Percentiles rank a stretch among this genome's conserved stretches.
Evolutionary conservation across 2,329 filamentous ascomycete genomes (phyloP).

Genomic region (Penicillium sp.): DNA sequence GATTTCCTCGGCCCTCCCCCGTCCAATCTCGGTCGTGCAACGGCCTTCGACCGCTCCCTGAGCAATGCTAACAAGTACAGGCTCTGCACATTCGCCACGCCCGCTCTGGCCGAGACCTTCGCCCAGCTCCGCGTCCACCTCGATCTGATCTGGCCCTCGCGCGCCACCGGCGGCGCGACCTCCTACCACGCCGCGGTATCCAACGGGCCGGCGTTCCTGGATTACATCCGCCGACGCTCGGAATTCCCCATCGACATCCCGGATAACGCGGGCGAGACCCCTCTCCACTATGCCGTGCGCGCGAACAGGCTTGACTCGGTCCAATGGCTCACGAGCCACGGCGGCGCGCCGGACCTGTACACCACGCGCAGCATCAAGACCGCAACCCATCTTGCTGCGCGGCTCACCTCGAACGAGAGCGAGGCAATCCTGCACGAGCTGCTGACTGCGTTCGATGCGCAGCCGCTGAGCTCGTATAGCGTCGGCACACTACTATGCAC

Average conservation of each 20-base stretch:
- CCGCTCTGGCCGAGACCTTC: neutral
- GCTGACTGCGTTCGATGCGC: too few relatives aligned
- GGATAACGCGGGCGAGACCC: neutral
- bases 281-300: neutral
- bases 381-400: neutral
- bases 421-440: neutral
- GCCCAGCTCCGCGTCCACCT: neutral
- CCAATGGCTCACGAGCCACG: neutral
- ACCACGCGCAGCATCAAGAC: neutral
- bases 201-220: conserved; percentile 1
- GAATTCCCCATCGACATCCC: neutral
- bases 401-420: neutral
- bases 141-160: neutral
- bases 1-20: neutral
- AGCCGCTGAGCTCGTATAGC: too few relatives aligned
- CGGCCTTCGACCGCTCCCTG: too few relatives aligned
- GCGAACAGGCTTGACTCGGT: neutral
- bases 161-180: neutral
- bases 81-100: conserved; percentile 1
- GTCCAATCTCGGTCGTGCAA: neutral
- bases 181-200: neutral
- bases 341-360: neutral
- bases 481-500: too few relatives aligned
- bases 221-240: neutral
- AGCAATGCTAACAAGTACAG: neutral